phyloP scores from a whole-genome alignment of 2,329 filamentous ascomycete species.

The Albifimbria verrucaria region DNA sequence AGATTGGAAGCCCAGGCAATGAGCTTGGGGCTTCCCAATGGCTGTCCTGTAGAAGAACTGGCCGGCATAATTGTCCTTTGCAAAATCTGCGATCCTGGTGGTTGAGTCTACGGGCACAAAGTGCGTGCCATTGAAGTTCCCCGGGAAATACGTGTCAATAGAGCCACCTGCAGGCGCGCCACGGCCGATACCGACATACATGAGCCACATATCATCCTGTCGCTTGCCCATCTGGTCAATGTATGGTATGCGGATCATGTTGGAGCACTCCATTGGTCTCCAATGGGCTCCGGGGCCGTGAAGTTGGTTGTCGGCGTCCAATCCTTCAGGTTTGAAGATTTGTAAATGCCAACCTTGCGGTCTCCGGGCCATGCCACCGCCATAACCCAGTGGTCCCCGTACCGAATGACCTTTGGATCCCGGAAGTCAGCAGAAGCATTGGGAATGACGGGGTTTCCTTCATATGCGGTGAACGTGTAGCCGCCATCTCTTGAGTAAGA shows the following conservation, averaged over 20 bases:
- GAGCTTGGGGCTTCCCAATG: slow-evolving; percentile 24
- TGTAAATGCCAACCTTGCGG: slow-evolving; percentile 58
- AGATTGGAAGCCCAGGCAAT: slow-evolving; percentile 34
- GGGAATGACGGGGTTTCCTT: slow-evolving; percentile 57
- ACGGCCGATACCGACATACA: slow-evolving; percentile 54
- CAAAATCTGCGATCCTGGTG: slow-evolving; percentile 28
- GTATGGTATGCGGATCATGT: slow-evolving; percentile 52
- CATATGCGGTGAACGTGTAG: slow-evolving; percentile 59
- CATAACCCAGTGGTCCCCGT: slow-evolving; percentile 56
- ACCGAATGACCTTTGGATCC: slow-evolving; percentile 63
- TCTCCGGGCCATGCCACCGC: slow-evolving; percentile 48
- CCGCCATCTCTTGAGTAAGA: slow-evolving; percentile 61
- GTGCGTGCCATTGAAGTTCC: slow-evolving; percentile 62
- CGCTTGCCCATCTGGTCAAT: slow-evolving; percentile 29
- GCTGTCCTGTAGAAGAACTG: slow-evolving; percentile 28
- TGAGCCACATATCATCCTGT: slow-evolving; percentile 31
- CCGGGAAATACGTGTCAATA: slow-evolving; percentile 53
- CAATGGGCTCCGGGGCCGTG: slow-evolving; percentile 47
- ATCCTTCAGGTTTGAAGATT: slow-evolving; percentile 53
- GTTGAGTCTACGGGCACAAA: slow-evolving; percentile 36
- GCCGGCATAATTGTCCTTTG: slow-evolving; percentile 33
- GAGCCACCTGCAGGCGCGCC: slow-evolving; percentile 55
- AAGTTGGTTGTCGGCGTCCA: slow-evolving; percentile 56
- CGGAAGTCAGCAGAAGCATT: slow-evolving; percentile 56
- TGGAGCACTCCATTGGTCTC: slow-evolving; percentile 62